phyloP scores from a whole-genome alignment of 2,329 filamentous ascomycete genomes.

The Pseudonectria buxi region DNA sequence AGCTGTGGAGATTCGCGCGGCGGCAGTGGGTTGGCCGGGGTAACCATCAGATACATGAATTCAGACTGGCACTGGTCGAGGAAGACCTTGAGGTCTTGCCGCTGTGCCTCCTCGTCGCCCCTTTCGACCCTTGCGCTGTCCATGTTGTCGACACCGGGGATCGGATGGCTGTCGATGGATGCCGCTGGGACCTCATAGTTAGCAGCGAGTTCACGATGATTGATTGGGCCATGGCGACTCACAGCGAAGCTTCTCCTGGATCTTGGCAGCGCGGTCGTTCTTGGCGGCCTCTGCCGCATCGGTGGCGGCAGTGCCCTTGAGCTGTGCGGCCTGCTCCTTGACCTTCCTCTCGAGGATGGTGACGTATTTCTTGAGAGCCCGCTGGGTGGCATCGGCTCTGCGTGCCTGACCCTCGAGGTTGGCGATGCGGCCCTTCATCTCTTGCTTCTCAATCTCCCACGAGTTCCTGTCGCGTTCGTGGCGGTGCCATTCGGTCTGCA shows the following conservation, averaged over 20 bases:
- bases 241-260: conserved; percentile 53
- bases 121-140: conserved; percentile 36
- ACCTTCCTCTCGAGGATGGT: conserved; percentile 82
- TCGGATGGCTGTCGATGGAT: conserved; percentile 34
- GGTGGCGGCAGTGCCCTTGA: conserved; percentile 39
- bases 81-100: conserved; percentile 51
- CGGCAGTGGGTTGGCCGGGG: conserved; percentile 57
- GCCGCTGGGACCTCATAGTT: conserved; percentile 24
- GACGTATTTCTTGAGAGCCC: conserved; percentile 85
- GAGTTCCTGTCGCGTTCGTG: conserved; percentile 96
- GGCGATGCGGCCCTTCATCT: conserved; percentile 97
- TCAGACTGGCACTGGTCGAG: conserved; percentile 59
- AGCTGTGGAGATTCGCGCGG: conserved; percentile 56
- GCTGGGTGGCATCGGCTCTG: conserved; percentile 80
- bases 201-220: conserved; percentile 6
- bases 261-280: conserved; percentile 45
- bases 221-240: conserved; percentile 13
- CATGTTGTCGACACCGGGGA: conserved; percentile 40
- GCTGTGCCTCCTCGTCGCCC: conserved; percentile 42
- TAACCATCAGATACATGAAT: conserved; percentile 62
- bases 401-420: conserved; percentile 84
- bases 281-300: conserved; percentile 39
- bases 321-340: conserved; percentile 71
- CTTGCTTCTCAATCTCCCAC: conserved; percentile 98
- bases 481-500: conserved; percentile 98